A percentile compares a stretch with the other conserved stretches of the same genome.
Evolutionary conservation across 768 basidiomycete species (phyloP).

Genomic region (Agrocybe chaxingu): DNA sequence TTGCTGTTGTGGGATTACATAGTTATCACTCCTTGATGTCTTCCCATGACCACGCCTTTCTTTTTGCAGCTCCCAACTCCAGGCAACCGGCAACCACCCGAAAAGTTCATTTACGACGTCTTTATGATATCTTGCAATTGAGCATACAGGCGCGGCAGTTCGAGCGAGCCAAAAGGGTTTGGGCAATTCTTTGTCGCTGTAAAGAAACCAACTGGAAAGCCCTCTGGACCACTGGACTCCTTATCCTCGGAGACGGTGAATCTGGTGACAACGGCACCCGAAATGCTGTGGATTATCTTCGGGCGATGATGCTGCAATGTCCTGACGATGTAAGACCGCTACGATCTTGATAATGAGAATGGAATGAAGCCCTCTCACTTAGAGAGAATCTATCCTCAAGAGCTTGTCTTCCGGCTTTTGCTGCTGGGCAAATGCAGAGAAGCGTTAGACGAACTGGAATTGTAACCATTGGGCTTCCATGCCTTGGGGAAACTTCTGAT

Average conservation of each 20-base stretch:
- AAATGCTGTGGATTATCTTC: slow-evolving; percentile 56
- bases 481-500: not conserved
- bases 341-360: not conserved
- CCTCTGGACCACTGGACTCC: slow-evolving; percentile 68
- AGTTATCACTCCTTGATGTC: slow-evolving; percentile 19
- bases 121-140: slow-evolving; percentile 73
- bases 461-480: slow-evolving; percentile 45
- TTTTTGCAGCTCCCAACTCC: slow-evolving; percentile 58
- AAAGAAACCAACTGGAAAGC: slow-evolving; percentile 73
- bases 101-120: slow-evolving; percentile 68
- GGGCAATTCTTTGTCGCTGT: slow-evolving; percentile 73
- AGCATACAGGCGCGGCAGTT: slow-evolving; percentile 67
- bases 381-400: slow-evolving; percentile 80
- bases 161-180: slow-evolving; percentile 61
- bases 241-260: slow-evolving; percentile 41
- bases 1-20: slow-evolving; percentile 2
- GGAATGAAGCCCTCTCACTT: slow-evolving; percentile 3
- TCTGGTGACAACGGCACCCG: slow-evolving; percentile 24
- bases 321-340: slow-evolving; percentile 54
- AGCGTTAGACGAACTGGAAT: slow-evolving; percentile 82
- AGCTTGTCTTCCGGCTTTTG: slow-evolving; percentile 70
- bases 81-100: slow-evolving; percentile 51
- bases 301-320: slow-evolving; percentile 67
- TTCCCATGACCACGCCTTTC: slow-evolving; percentile 41
- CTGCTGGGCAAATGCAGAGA: slow-evolving; percentile 52